Percentiles rank a stretch among this genome's conserved stretches.
phyloP scores from a whole-genome alignment of 2,329 filamentous ascomycete genomes.

The Cladosporium sp. region DNA sequence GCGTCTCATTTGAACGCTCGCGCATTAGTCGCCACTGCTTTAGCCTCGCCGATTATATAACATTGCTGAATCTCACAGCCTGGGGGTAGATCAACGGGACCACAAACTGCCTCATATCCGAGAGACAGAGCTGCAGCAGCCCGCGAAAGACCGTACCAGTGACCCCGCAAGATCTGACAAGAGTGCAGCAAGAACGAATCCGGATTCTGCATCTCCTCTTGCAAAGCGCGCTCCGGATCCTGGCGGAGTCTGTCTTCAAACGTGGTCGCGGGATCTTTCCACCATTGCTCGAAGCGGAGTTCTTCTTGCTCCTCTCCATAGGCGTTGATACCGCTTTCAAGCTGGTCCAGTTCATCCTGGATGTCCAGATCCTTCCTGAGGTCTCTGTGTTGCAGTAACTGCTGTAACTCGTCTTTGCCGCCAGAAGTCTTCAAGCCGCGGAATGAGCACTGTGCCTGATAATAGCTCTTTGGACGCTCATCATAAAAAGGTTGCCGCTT shows the following conservation, averaged over 20 bases:
- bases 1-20: neutral
- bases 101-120: neutral
- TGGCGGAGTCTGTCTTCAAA: neutral
- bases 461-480: conserved; percentile 13
- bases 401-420: conserved; percentile 13
- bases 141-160: neutral
- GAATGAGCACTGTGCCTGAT: conserved; percentile 23
- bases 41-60: neutral
- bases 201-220: neutral
- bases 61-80: neutral
- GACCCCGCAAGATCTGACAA: neutral
- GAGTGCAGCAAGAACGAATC: neutral
- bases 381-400: neutral
- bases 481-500: neutral
- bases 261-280: neutral
- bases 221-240: neutral
- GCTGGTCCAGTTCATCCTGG: neutral
- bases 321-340: neutral
- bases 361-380: neutral
- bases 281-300: neutral
- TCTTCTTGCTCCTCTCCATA: neutral
- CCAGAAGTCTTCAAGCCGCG: conserved; percentile 17
- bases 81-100: neutral
- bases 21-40: neutral
- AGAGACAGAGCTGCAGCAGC: neutral